Evolutionary conservation across 306 rosid genomes (phyloP).

Genomic region (Citrullus colocynthis): DNA sequence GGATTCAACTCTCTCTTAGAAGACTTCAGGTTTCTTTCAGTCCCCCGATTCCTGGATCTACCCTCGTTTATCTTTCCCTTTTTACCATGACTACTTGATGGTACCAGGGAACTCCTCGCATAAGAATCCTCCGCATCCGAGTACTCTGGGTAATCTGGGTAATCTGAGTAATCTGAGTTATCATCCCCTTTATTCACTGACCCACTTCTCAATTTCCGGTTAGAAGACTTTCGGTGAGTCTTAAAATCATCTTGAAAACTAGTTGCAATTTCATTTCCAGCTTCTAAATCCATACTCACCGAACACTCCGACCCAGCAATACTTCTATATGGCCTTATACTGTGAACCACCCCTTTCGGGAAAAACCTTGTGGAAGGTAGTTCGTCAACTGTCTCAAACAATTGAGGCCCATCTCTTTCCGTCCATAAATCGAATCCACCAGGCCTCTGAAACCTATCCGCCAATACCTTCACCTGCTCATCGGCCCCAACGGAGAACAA

Average conservation of each 20-base stretch:
- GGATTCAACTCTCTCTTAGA: constrained; percentile 18
- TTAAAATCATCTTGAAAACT: constrained; percentile 7
- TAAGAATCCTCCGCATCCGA: constrained; percentile 13
- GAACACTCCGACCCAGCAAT: constrained; percentile 25
- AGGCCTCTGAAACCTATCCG: constrained; percentile 77
- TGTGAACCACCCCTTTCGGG: constrained; percentile 91
- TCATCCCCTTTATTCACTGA: constrained; percentile 11
- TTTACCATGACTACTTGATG: not conserved
- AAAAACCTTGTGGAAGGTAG: constrained; percentile 83
- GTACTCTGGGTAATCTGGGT: not conserved
- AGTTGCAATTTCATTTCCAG: not conserved
- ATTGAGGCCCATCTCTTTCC: constrained; percentile 64
- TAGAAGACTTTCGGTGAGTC: constrained; percentile 8
- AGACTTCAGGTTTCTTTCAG: constrained; percentile 21
- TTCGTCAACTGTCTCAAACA: constrained; percentile 66
- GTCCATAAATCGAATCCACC: constrained; percentile 93
- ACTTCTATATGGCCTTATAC: constrained; percentile 55
- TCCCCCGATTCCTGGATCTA: constrained; percentile 20
- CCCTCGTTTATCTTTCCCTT: constrained; percentile 19
- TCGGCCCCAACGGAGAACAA: constrained; percentile 67
- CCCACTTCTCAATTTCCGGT: constrained; percentile 7
- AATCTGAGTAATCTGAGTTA: not conserved
- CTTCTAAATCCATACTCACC: constrained; percentile 12
- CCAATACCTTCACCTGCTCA: constrained; percentile 82
- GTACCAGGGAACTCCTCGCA: constrained; percentile 3